Base-by-base conservation (phyloP, 306 rosid species). In the Vigna radiata region DNA sequence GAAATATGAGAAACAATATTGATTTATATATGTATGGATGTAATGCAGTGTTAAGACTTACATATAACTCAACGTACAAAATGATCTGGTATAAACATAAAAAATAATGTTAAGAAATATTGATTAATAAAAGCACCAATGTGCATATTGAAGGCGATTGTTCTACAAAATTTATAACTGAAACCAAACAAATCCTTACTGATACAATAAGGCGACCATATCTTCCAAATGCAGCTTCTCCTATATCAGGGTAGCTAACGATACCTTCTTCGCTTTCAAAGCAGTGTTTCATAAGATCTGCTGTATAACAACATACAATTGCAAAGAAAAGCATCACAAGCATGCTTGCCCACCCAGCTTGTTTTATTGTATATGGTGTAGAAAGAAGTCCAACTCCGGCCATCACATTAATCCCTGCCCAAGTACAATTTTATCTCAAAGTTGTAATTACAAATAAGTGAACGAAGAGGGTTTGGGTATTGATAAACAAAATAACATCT, bases 161-260 rank as follows among this genome's bases (percentile, higher is more conserved):
- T 55, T 37, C 29, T 16, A 6, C 8, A 2, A 64, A 47, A 12
- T 21, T 5, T 36, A 7, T 36, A 49, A 50, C 8, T n/a, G 46
- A 36, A 76, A 76, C 8, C 6, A 55, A 72, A 73, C 2, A 70
- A 21, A 70, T 78, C 17, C 72, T 78, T 85, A 93, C 98, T 36
- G 95, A 89, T 74, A 89, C 23, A 68, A 82, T 0, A 70, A 93
- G 81, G 63, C 91, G 89, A 19, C 96, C 97, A 76, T 73, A 85
- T 89, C 62, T 91, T 76, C 95, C 98, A 49, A 86, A 93, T 56
- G 97, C 98, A 73, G 95, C 97, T 88, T 91, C 91, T 79, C 97
- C 97, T 76, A 93, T 79, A 75, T 93, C 98, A 31, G 93, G 97
- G 75, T 88, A 93, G 72, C 85, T 83, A 37, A 77, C 21, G 64